Evolutionary conservation across 192 early-diverging fungal species (phyloP).

Genomic region (Coemansia sp.): DNA sequence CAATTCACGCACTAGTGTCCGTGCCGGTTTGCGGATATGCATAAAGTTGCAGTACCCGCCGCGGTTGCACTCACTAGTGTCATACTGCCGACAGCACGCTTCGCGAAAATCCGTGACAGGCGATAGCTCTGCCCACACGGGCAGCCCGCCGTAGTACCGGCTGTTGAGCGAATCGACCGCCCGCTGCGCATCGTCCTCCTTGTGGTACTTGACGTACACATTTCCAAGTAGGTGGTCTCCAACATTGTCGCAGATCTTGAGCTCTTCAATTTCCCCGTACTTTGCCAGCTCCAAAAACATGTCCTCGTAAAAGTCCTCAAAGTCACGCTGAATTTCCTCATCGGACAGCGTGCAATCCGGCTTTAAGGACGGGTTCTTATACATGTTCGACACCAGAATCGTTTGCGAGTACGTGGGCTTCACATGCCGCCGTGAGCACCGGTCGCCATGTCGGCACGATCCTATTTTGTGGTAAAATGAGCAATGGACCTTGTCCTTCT

Average conservation of each 20-base stretch:
- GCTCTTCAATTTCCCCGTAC: slow-evolving; percentile 95
- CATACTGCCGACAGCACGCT: slow-evolving; percentile 97
- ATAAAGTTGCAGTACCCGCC: slow-evolving; percentile 99
- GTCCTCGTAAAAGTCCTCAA: slow-evolving; percentile 97
- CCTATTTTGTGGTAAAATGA: slow-evolving; percentile 99
- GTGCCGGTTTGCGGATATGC: slow-evolving; percentile 90
- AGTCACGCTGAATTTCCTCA: slow-evolving; percentile 61
- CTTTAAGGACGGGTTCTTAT: slow-evolving; percentile 80
- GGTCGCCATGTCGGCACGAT: slow-evolving; percentile 95
- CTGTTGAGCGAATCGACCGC: slow-evolving; percentile 91
- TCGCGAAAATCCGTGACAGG: slow-evolving; percentile 98
- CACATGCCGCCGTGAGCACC: slow-evolving; percentile 95
- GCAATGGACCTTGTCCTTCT: slow-evolving; percentile 99
- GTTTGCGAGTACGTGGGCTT: slow-evolving; percentile 96
- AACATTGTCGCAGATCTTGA: slow-evolving; percentile 97
- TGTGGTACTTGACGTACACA: slow-evolving; percentile 88
- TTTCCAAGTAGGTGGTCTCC: slow-evolving; percentile 98
- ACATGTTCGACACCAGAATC: slow-evolving; percentile 90
- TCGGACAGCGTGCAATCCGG: slow-evolving; percentile 73
- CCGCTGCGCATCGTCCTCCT: slow-evolving; percentile 90
- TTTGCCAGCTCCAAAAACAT: slow-evolving; percentile 93
- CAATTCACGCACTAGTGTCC: slow-evolving; percentile 75
- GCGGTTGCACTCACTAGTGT: slow-evolving; percentile 89
- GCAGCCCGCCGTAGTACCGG: slow-evolving; percentile 91
- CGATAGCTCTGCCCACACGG: slow-evolving; percentile 93